Percentiles rank a stretch among this genome's conserved stretches.
Evolutionary conservation across 768 basidiomycete genomes (phyloP).

Genomic region (Xerocomellus chrysenteron): DNA sequence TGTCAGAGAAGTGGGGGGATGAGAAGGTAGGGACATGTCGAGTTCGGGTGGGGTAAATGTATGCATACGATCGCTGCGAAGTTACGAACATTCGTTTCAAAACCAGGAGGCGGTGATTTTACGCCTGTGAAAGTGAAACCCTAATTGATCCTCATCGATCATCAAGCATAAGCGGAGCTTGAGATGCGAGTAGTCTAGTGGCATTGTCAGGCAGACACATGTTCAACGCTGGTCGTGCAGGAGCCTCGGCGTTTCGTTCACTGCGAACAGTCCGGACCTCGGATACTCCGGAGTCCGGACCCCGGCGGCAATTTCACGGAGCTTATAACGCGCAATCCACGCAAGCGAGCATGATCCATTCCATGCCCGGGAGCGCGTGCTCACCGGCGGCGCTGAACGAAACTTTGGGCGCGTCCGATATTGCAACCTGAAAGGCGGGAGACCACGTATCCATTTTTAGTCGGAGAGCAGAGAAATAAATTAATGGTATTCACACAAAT

Average conservation of each 20-base stretch:
- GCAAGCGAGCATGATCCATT: neutral
- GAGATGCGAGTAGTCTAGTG: neutral
- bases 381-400: neutral
- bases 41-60: constrained; percentile 8
- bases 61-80: neutral
- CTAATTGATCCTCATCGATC: constrained; percentile 1
- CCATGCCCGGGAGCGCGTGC: neutral
- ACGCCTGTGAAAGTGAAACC: constrained; percentile 15
- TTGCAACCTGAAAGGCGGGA: neutral
- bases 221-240: neutral
- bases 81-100: constrained; percentile 12
- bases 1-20: neutral
- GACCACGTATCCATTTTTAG: neutral
- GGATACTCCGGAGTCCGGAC: constrained; percentile 10
- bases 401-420: neutral
- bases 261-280: constrained; percentile 3
- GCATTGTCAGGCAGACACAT: neutral
- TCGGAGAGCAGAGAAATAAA: neutral
- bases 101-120: neutral
- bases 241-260: neutral
- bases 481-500: neutral
- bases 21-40: constrained; percentile 5
- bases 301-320: neutral
- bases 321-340: neutral
- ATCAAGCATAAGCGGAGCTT: constrained; percentile 13